Evolutionary conservation across 2,329 filamentous ascomycete species (phyloP).

Genomic region (Aureobasidium sp.): DNA sequence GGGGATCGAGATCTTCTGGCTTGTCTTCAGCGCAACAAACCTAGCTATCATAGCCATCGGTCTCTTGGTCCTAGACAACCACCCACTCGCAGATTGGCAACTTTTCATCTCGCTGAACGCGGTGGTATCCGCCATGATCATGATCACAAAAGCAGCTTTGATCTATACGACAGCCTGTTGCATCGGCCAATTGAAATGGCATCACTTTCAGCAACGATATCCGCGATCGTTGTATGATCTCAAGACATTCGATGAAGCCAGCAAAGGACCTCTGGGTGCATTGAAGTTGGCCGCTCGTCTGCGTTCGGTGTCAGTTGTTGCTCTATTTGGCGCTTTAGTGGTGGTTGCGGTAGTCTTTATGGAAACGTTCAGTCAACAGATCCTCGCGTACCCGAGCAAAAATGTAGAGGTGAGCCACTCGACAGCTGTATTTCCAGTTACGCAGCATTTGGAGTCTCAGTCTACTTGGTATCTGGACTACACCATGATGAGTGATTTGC

Average conservation of each 20-base stretch:
- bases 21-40: not conserved
- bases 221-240: not conserved
- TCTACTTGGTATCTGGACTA: slow-evolving; percentile 10
- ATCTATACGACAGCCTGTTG: not conserved
- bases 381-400: not conserved
- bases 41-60: not conserved
- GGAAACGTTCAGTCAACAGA: slow-evolving; percentile 4
- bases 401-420: not conserved
- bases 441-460: not conserved
- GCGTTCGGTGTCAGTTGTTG: not conserved
- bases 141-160: not conserved
- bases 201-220: not conserved
- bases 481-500: slow-evolving; percentile 7
- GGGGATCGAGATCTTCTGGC: not conserved
- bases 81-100: not conserved
- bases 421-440: not conserved
- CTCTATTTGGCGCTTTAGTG: not conserved
- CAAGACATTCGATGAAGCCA: slow-evolving; percentile 5
- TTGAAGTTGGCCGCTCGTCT: not conserved
- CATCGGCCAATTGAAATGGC: slow-evolving; percentile 9
- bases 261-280: slow-evolving; percentile 5
- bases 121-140: not conserved
- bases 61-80: not conserved
- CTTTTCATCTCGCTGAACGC: not conserved
- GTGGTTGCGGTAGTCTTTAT: not conserved